Base-by-base conservation (phyloP, 352 stramenopile species). In the Peronospora destructor region DNA sequence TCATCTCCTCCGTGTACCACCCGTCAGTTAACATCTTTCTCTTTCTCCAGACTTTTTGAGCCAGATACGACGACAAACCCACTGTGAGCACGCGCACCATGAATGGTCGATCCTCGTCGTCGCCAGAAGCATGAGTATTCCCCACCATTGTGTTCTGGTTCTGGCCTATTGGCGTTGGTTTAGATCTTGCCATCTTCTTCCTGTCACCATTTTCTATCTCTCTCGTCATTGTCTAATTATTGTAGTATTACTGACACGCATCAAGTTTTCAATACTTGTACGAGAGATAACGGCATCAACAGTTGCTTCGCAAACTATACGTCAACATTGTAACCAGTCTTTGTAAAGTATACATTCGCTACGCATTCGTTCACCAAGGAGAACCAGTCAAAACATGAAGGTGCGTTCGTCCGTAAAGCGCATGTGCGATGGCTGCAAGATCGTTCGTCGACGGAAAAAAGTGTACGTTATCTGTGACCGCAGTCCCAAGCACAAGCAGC, bases 401-500 rank as follows among this genome's bases (percentile, higher is more conserved):
- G 85, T 95, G 40, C 78, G 84, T 59, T 93, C 81, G 59, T 89
- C 83, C 45, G 80, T 96, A 29, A 93, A 93, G 77, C 77, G 79
- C 64, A 92, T 95, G 68, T 96, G 87, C 80, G 83, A 94, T 50
- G 68, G 81, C 66, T 96, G 87, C 83, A 92, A 94, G 73, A 71
- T 95, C 54, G 86, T 95, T 33, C 76, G 80, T 53, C 83, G 87
- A 59, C 73, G 81, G 55, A 64, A 64, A 56, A 91, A 89, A 68
- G 74, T 95, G 39, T 94, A 93, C 46, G 86, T 96, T 40, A 91
- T 94, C 64, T 96, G 87, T 63, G 83, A 94, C 58, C 83, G 81
- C 59, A 93, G 82, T 59, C 84, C 83, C 45, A 92, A 92, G 76
- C 87, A 96, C 77, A 96, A 96, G 79, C 87, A 96, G 71, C 83